These are phyloP conservation scores for Fraxinus greggii DNA, from an alignment of 305 asterid genomes.

Conservation along the genomic window DNA sequence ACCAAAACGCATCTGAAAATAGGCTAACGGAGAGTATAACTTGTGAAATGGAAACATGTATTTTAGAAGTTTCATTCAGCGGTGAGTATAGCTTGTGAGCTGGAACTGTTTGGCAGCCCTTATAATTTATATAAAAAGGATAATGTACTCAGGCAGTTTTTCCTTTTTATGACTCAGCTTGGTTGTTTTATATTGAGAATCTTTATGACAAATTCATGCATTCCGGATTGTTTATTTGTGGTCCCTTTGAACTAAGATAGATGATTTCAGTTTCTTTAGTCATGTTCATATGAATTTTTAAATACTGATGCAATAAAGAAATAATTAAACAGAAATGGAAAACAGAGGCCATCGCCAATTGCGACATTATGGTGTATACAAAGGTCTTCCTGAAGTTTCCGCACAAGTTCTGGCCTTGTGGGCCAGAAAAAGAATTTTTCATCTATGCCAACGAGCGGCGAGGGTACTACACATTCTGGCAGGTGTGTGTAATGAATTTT, in stretches of 20 bases:
- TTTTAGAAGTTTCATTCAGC: not conserved
- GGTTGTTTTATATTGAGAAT: not conserved
- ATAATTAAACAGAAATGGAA: slow-evolving; percentile 77
- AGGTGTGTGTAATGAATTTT: slow-evolving; percentile 40
- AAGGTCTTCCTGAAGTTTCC: slow-evolving; percentile 86
- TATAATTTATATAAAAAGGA: not conserved
- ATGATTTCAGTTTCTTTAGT: slow-evolving; percentile 15
- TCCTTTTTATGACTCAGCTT: slow-evolving; percentile 14
- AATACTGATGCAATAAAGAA: slow-evolving; percentile 24
- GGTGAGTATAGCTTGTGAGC: not conserved
- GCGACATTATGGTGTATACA: slow-evolving; percentile 79
- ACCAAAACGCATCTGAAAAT: not conserved
- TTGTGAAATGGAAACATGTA: not conserved
- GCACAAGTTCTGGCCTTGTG: slow-evolving; percentile 77
- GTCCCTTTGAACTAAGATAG: slow-evolving; percentile 15
- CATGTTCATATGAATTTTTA: slow-evolving; percentile 6
- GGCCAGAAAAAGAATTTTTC: slow-evolving; percentile 80
- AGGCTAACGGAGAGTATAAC: not conserved
- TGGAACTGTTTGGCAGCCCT: not conserved
- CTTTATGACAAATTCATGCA: slow-evolving; percentile 5
- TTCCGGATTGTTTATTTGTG: slow-evolving; percentile 17
- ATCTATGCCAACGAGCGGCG: slow-evolving; percentile 79
- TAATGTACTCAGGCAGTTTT: not conserved
- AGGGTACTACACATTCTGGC: slow-evolving; percentile 97
- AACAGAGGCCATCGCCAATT: slow-evolving; percentile 63